phyloP scores from a whole-genome alignment of 1,139 yeast species.

The Sugiyamaella sp. region DNA sequence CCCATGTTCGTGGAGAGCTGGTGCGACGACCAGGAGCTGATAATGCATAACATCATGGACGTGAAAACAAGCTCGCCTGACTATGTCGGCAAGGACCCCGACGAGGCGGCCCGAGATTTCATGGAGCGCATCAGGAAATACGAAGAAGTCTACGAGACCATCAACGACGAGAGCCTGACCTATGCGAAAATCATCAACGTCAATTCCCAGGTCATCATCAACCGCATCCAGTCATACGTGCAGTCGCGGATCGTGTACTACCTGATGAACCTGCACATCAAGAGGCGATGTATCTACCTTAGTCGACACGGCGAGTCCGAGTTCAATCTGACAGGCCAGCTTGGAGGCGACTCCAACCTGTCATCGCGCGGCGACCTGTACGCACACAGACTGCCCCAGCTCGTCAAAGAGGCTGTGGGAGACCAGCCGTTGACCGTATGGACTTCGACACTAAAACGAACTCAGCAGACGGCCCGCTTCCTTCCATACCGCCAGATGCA shows the following conservation, averaged over 20 bases:
- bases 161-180: constrained; percentile 64
- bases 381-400: constrained; percentile 77
- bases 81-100: constrained; percentile 71
- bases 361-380: constrained; percentile 86
- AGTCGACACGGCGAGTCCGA: constrained; percentile 95
- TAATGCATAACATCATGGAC: constrained; percentile 78
- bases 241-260: constrained; percentile 94
- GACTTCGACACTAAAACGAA: constrained; percentile 91
- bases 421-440: constrained; percentile 85
- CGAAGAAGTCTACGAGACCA: constrained; percentile 72
- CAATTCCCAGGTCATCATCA: constrained; percentile 83
- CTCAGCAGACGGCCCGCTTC: constrained; percentile 88
- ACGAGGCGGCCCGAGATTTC: constrained; percentile 72
- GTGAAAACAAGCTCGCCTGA: constrained; percentile 90
- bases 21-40: constrained; percentile 81
- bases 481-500: constrained; percentile 81
- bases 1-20: constrained; percentile 92
- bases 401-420: constrained; percentile 75
- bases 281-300: constrained; percentile 88
- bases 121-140: constrained; percentile 72
- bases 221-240: constrained; percentile 82
- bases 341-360: constrained; percentile 93
- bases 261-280: constrained; percentile 92
- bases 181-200: constrained; percentile 87
- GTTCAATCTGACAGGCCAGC: constrained; percentile 89